phyloP scores from a whole-genome alignment of 306 rosid genomes.

The Citrullus mucosospermus region DNA sequence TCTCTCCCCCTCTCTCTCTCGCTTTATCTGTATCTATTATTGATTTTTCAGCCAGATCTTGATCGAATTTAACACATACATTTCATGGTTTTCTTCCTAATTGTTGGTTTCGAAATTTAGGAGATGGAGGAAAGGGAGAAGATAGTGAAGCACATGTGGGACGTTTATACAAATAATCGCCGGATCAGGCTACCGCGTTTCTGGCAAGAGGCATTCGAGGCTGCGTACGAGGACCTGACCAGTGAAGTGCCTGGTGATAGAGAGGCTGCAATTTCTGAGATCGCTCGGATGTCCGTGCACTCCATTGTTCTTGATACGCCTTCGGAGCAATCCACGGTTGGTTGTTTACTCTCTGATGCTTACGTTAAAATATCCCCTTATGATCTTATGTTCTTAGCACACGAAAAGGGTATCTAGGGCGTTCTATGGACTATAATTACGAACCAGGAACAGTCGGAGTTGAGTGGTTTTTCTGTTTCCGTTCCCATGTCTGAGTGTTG shows the following conservation, averaged over 20 bases:
- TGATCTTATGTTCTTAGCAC: neutral
- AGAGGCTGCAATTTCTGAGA: slow-evolving; percentile 71
- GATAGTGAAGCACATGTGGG: slow-evolving; percentile 98
- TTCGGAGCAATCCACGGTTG: slow-evolving; percentile 62
- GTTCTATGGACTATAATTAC: neutral
- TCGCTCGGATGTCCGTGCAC: slow-evolving; percentile 88
- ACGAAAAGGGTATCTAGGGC: neutral
- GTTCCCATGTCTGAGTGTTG: neutral
- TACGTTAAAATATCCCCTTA: neutral
- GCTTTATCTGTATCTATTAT: neutral
- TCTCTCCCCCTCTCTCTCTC: neutral
- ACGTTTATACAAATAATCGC: slow-evolving; percentile 78
- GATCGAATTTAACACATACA: neutral
- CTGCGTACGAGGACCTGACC: slow-evolving; percentile 82
- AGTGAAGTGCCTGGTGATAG: slow-evolving; percentile 69
- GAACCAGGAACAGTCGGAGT: neutral
- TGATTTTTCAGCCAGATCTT: slow-evolving; percentile 17
- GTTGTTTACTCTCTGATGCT: slow-evolving; percentile 11
- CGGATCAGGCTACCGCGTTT: slow-evolving; percentile 86
- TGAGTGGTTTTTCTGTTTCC: neutral
- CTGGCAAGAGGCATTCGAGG: slow-evolving; percentile 94
- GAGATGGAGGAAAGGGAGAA: slow-evolving; percentile 99
- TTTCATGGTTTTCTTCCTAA: neutral
- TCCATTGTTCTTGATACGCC: slow-evolving; percentile 67
- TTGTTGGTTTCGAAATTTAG: slow-evolving; percentile 21